phyloP scores from a whole-genome alignment of 805 yeast species.

The Ogataea haglerorum region DNA sequence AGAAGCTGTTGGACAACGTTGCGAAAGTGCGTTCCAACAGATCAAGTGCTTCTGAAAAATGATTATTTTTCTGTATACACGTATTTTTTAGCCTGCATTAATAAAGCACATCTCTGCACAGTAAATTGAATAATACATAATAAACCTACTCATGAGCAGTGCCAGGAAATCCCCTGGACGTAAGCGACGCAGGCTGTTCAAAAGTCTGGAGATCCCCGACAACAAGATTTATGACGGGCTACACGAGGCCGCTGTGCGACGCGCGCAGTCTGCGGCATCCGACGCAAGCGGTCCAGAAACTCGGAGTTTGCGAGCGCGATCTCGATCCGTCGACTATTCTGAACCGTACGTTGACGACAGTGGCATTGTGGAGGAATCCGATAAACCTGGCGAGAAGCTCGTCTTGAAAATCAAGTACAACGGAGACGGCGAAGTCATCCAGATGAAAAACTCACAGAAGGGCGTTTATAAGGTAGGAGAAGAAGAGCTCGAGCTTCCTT shows the following conservation, averaged over 20 bases:
- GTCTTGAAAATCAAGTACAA: conserved; percentile 10
- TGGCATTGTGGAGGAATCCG: background rate
- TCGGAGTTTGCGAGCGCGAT: conserved; percentile 17
- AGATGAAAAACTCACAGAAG: conserved; percentile 7
- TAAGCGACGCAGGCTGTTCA: conserved; percentile 22
- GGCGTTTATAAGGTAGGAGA: conserved; percentile 28
- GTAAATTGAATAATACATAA: no score
- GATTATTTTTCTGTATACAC: background rate
- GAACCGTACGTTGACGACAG: background rate
- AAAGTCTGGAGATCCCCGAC: conserved; percentile 36
- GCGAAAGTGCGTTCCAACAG: conserved; percentile 58
- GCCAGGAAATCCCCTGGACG: background rate
- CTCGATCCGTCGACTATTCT: conserved; percentile 15
- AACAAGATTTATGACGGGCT: conserved; percentile 36
- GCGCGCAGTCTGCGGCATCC: conserved; percentile 15
- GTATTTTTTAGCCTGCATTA: conserved; percentile 1
- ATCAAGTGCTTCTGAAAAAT: conserved; percentile 16
- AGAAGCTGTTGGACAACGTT: conserved; percentile 64
- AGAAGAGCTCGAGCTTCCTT: conserved; percentile 58
- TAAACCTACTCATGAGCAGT: background rate
- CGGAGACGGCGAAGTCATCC: conserved; percentile 1
- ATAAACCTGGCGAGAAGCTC: conserved; percentile 1
- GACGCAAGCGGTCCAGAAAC: background rate
- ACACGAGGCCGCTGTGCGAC: conserved; percentile 29
- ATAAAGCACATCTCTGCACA: conserved; percentile 3